These are phyloP conservation scores for Aureobasidium sp. DNA, from an alignment of 2,329 filamentous ascomycete species.

Conservation along the genomic window DNA sequence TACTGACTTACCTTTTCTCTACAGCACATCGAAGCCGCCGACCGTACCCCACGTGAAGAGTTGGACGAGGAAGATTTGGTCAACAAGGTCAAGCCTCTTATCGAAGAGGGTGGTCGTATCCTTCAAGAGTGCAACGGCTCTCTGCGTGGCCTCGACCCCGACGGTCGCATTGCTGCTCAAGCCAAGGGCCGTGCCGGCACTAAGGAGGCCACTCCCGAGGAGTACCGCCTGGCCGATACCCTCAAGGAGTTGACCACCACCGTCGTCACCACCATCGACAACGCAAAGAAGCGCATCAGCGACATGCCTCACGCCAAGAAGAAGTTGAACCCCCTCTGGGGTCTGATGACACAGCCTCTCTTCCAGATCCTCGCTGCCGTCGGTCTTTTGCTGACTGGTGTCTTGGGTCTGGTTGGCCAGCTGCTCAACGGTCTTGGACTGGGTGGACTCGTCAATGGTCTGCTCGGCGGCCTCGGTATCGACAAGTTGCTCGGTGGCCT, in stretches of 20 bases:
- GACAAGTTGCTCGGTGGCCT: slow-evolving; percentile 68
- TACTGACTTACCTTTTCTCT: slow-evolving; percentile 25
- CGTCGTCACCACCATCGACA: slow-evolving; percentile 77
- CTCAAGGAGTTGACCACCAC: slow-evolving; percentile 80
- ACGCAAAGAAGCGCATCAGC: slow-evolving; percentile 78
- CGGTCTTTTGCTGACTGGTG: slow-evolving; percentile 72
- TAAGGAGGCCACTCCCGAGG: slow-evolving; percentile 72
- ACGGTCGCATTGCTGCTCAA: slow-evolving; percentile 75
- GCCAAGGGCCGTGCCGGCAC: slow-evolving; percentile 74
- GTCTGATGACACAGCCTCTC: slow-evolving; percentile 71
- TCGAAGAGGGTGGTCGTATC: slow-evolving; percentile 77
- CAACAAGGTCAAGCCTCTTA: slow-evolving; percentile 75
- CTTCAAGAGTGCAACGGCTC: slow-evolving; percentile 80
- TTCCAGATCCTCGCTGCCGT: slow-evolving; percentile 91
- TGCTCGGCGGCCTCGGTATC: slow-evolving; percentile 70
- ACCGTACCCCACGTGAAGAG: slow-evolving; percentile 76
- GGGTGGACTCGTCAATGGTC: slow-evolving; percentile 69
- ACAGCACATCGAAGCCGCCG: slow-evolving; percentile 70
- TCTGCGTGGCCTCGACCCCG: slow-evolving; percentile 81
- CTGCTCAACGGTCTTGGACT: slow-evolving; percentile 75
- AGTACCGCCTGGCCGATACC: slow-evolving; percentile 74
- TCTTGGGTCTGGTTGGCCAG: slow-evolving; percentile 76
- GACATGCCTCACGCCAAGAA: slow-evolving; percentile 95
- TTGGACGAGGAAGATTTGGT: slow-evolving; percentile 87
- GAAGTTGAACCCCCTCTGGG: slow-evolving; percentile 87